Evolutionary conservation across 257 asterid genomes (phyloP), one percentile per base, ranked within the genome.

Genomic region (Nicotiana tabacum): DNA sequence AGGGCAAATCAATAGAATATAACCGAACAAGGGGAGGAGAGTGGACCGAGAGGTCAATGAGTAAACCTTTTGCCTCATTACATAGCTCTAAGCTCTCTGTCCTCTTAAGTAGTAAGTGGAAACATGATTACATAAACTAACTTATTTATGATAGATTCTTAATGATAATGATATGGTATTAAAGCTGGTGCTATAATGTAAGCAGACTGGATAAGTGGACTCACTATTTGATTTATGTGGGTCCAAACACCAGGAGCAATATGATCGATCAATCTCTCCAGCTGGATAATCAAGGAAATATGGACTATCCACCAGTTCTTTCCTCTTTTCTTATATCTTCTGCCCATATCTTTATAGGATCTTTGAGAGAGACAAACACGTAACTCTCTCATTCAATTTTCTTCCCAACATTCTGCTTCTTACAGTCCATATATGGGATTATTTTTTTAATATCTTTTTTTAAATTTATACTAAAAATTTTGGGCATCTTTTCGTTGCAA

Each of bases 261-360:
- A 9, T 76, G 43, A 48, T 76, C 16, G 43, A 48, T 76, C 16
- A 51, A 51, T 76, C 43, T 12, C 11, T 72, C 62, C 61, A 74
- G 79, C 61, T 72, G 39, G 70, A 65, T 65, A 65, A 10, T 62
- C 37, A 70, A 48, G 62, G 15, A 74, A 74, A 74, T 74, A 43
- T 39, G 48, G 48, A 39, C 43, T 74, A 74, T 51, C 9, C 61
- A 24, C 33, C 80, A 15, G 1, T 27, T 51, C 43, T 74, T 74
- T 43, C 60, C 5, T 67, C 76, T 43, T 43, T 9, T 70, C 17
- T 9, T 12, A 15, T 15, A 76, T 76, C 80, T 76, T 76, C 80
- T 76, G 80, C 9, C 13, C 65, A 13, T 51, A 76, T 76, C 65
- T 76, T 76, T 53, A 76, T 15, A 53, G 80, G 65, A 76, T 76